Percentiles rank a stretch among this genome's conserved stretches.
Evolutionary conservation across 768 basidiomycete species (phyloP).

Genomic region (Agaricus subrufescens): DNA sequence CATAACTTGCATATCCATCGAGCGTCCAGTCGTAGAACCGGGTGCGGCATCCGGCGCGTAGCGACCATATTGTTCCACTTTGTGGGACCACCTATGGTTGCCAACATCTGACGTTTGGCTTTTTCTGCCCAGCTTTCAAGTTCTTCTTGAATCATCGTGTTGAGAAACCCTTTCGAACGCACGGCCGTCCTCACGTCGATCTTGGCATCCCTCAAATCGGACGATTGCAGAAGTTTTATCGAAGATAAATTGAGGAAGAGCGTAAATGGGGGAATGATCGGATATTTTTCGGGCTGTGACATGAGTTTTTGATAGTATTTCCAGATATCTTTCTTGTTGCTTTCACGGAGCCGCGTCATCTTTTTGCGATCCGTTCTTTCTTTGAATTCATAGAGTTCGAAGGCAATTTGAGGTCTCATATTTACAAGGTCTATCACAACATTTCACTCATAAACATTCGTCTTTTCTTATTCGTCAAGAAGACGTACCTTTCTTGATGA

Average conservation of each 20-base stretch:
- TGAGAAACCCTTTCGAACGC: constrained; percentile 16
- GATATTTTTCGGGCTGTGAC: constrained; percentile 20
- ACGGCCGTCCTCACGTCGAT: constrained; percentile 9
- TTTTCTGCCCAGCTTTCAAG: constrained; percentile 43
- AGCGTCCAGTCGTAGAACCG: constrained; percentile 53
- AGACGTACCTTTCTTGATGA: constrained; percentile 33
- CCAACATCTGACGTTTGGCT: constrained; percentile 39
- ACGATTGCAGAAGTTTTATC: constrained; percentile 29
- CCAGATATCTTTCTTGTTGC: constrained; percentile 31
- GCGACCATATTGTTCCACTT: constrained; percentile 48
- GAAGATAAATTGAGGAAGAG: constrained; percentile 49
- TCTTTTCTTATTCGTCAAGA: constrained; percentile 1
- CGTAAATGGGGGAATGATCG: constrained; percentile 37
- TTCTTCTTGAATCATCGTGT: constrained; percentile 25
- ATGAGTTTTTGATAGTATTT: constrained; percentile 43
- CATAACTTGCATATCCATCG: constrained; percentile 57
- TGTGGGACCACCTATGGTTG: constrained; percentile 39
- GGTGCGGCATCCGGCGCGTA: constrained; percentile 35
- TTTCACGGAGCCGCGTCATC: constrained; percentile 17
- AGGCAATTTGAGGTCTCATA: constrained; percentile 20
- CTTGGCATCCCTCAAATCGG: constrained; percentile 11
- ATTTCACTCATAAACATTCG: not conserved
- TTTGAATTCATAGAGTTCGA: constrained; percentile 17
- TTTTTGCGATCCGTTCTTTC: constrained; percentile 18
- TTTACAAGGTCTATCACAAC: constrained; percentile 16